A percentile compares a stretch with the other conserved stretches of the same genome.
These are phyloP conservation scores for Phyllosticta citrichinensis DNA, from an alignment of 2,329 filamentous ascomycete genomes.

Conservation along the genomic window DNA sequence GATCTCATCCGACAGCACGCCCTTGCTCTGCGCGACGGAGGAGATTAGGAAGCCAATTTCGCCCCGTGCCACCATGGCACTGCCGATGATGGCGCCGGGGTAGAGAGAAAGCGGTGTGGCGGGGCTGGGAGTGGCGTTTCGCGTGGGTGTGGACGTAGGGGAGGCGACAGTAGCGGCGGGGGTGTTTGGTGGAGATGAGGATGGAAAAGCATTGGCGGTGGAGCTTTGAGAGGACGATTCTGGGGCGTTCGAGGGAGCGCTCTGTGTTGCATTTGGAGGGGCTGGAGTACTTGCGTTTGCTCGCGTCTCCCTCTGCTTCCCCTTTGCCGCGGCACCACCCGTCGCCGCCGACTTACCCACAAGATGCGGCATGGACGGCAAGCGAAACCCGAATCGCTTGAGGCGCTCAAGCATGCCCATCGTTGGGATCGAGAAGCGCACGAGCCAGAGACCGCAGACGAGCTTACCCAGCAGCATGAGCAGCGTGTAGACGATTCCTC, in stretches of 20 bases:
- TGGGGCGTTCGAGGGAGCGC: background rate
- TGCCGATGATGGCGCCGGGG: conserved; percentile 55
- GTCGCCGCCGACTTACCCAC: background rate
- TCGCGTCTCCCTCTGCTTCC: background rate
- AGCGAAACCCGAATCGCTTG: background rate
- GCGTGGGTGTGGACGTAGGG: background rate
- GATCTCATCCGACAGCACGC: conserved; percentile 37
- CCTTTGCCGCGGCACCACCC: background rate
- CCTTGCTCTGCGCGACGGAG: conserved; percentile 50
- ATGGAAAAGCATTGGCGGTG: too few species aligned
- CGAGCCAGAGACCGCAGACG: conserved; percentile 31
- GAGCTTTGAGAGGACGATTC: background rate
- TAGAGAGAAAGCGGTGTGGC: conserved; percentile 53
- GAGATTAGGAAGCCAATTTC: conserved; percentile 74
- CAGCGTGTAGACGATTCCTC: conserved; percentile 59
- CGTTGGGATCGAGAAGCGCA: conserved; percentile 22
- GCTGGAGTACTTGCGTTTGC: background rate
- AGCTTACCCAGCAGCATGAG: conserved; percentile 53
- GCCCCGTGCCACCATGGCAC: conserved; percentile 65
- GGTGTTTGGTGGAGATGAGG: too few species aligned
- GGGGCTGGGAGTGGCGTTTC: conserved; percentile 14
- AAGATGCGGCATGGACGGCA: conserved; percentile 1
- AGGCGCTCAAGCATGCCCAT: background rate
- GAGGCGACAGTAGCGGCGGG: background rate
- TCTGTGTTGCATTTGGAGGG: background rate